Base-by-base conservation (phyloP, 164 flowering plant genomes). In the Litsea cubeba region DNA sequence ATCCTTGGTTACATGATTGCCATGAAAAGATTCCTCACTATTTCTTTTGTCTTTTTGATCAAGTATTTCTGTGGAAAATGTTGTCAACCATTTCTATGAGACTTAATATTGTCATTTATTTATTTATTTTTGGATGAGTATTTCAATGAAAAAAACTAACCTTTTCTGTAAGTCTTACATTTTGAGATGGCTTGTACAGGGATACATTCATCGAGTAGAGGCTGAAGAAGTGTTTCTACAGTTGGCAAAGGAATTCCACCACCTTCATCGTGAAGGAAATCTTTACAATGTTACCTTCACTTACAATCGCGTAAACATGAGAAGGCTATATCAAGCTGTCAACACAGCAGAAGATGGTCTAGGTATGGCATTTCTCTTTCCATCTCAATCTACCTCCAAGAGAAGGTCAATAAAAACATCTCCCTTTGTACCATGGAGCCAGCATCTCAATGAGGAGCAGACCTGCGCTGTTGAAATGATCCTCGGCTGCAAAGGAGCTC, bases 361-460 rank as follows among this genome's bases (percentile, higher is more conserved):
- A 72, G 87, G 71, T 10, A 51, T 17, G n/a, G 79, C 76, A 30
- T 57, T 91, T 60, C 89, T 96, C 50, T 94, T 96, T 79, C 98
- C 97, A 30, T 82, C 90, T 18, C 76, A 74, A 3, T 71, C 58
- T 51, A 12, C 72, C 22, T 69, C 75, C 12, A 67, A 28, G 60
- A 82, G 57, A 71, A 88, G 94, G 75, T 57, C 63, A 18, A 88
- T 88, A 50, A 72, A n/a, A 68, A 71, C 86, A 40, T 76, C 71
- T 63, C 79, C 84, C 3, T 46, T 88, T 17, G 81, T 77, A 60
- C 98, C 97, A 23, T 73, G 86, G 68, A 81, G 88, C 35, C 57
- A 64, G 35, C 72, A 6, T 62, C 87, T 94, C 62, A 96, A 96
- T 71, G 91, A 88, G 81, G 98, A 96, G 82, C 99, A 96, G 71